Conservation (phyloP, 208 protist species). For the Strigomonas galati region DNA sequence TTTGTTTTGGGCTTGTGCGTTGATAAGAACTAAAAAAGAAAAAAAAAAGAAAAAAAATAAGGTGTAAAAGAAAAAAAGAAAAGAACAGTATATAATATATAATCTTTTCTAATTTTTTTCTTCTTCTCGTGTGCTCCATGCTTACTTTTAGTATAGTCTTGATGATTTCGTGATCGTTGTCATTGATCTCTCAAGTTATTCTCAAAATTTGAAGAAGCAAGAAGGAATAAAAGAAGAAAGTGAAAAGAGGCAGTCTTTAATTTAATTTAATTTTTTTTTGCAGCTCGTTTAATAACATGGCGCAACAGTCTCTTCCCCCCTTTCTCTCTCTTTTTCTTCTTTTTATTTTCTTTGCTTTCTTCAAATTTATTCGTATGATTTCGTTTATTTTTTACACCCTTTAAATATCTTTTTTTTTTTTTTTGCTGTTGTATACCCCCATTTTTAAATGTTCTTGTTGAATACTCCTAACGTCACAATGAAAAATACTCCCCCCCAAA, state of each 20-base stretch:
- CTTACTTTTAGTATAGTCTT: background rate
- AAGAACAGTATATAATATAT: background rate
- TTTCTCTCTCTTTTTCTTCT: background rate
- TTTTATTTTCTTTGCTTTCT: background rate
- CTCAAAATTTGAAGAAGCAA: background rate
- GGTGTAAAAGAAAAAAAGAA: background rate
- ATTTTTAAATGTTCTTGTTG: background rate
- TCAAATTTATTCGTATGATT: conserved; percentile 3
- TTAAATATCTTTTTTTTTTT: conserved; percentile 6
- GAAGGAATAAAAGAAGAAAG: background rate
- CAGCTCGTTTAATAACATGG: background rate
- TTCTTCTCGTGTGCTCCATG: too few relatives aligned
- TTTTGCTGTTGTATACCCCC: background rate
- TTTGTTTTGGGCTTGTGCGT: too few relatives aligned
- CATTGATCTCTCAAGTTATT: background rate
- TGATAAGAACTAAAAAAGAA: conserved; percentile 9
- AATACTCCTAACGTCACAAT: background rate
- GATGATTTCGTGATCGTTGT: background rate
- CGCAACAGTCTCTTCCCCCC: background rate
- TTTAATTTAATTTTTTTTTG: background rate
- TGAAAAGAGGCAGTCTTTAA: background rate
- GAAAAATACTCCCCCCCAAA: too few relatives aligned
- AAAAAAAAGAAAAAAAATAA: conserved; percentile 12
- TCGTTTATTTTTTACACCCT: background rate
- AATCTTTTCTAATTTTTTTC: background rate